Conservation (phyloP, 2,329 filamentous ascomycete genomes). For the Fusarium sp. region DNA sequence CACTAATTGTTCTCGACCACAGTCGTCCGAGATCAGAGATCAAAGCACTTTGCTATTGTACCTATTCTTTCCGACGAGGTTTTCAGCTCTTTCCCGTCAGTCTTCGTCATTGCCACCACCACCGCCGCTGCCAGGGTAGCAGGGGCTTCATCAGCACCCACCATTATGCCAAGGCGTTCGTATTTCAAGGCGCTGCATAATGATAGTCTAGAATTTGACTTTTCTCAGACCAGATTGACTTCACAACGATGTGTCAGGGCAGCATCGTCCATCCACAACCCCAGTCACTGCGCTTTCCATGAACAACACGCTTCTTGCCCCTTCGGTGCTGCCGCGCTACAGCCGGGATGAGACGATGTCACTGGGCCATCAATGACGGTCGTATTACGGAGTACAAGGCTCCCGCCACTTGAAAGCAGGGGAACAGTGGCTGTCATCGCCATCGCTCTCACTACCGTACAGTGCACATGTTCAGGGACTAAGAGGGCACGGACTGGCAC, state of each 20-base stretch:
- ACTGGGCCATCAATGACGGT: slow-evolving; percentile 26
- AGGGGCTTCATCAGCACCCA: not conserved
- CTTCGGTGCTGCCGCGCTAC: slow-evolving; percentile 33
- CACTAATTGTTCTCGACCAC: slow-evolving; percentile 15
- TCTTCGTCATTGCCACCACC: slow-evolving; percentile 9
- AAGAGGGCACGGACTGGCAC: slow-evolving; percentile 3
- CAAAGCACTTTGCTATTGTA: slow-evolving; percentile 1
- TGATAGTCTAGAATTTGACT: not conserved
- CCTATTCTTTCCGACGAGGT: not conserved
- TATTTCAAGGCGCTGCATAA: not conserved
- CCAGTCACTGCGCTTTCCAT: slow-evolving; percentile 6
- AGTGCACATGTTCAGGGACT: not conserved
- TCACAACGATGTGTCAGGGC: slow-evolving; percentile 30
- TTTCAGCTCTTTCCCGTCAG: slow-evolving; percentile 4
- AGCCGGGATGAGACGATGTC: slow-evolving; percentile 17
- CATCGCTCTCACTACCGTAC: not conserved
- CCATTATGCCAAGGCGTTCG: not conserved
- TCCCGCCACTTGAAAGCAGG: slow-evolving; percentile 14
- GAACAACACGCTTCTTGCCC: slow-evolving; percentile 17
- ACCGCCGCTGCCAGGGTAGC: not conserved
- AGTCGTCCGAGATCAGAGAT: not conserved
- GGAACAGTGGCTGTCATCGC: slow-evolving; percentile 12
- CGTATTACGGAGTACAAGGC: slow-evolving; percentile 20
- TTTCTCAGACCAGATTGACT: slow-evolving; percentile 10
- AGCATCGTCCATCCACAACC: slow-evolving; percentile 36